Base-by-base conservation (phyloP, 805 yeast species). In the Hanseniaspora singularis region DNA sequence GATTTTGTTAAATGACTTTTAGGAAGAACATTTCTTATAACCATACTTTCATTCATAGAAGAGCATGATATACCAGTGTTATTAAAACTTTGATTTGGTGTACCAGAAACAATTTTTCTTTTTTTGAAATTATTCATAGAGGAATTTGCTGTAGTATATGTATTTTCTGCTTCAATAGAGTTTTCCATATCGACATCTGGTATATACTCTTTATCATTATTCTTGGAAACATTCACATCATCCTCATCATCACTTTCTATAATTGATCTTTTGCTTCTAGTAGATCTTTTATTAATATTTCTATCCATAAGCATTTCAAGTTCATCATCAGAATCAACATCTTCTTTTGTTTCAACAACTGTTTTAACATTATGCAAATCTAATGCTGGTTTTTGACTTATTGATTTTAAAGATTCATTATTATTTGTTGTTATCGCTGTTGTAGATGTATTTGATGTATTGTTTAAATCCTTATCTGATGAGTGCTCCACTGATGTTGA, bases 321-420 rank as follows among this genome's bases (percentile, higher is more conserved):
- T n/a, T n/a, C 28, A 26, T 7, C 7, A 8, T 26, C 28, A 26
- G 28, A 26, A 26, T 26, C 28, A 26, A 8, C 28, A 11, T 11
- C 11, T 26, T 26, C 28, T 26, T 8, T 63, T 15, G 56, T 64
- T 18, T 57, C 49, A 28, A 56, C 56, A 51, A 57, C 57, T 37
- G 60, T n/a, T n/a, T n/a, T n/a, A n/a, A n/a, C n/a, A n/a, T n/a
- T n/a, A n/a, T n/a, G n/a, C n/a, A n/a, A n/a, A n/a, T n/a, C n/a
- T n/a, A n/a, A n/a, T n/a, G n/a, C n/a, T n/a, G n/a, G n/a, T n/a
- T n/a, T n/a, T n/a, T n/a, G n/a, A n/a, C n/a, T n/a, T n/a, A n/a
- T n/a, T n/a, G n/a, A n/a, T n/a, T n/a, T n/a, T n/a, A n/a, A n/a
- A n/a, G n/a, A n/a, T 57, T 19, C 53, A 53, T 46, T 58, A 58